Evolutionary conservation across 192 early-diverging fungal genomes (phyloP), one percentile per base, ranked within the genome.

Genomic region (Linnemannia elongata): DNA sequence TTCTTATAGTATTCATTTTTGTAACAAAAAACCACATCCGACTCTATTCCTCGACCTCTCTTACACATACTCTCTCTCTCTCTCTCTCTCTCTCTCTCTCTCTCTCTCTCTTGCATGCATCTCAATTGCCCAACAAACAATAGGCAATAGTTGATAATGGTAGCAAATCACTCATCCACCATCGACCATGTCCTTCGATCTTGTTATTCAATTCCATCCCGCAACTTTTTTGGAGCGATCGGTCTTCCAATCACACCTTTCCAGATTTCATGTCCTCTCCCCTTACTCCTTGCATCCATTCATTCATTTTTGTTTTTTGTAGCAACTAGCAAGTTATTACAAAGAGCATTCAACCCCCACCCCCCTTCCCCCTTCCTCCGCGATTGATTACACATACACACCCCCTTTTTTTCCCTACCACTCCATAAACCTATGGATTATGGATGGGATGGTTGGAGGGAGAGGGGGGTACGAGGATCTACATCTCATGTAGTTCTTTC

Each of bases 401-500:
- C 54, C 17, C 55, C 55, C 55, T 12, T 33, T 66, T 66, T 66
- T 4, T 33, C 5, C 20, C 49, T 22, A 18, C 12, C 13, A 33
- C 9, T 33, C 27, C 60, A 66, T 66, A 33, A 66, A 33, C 60
- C 9, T 13, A 35, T 66, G 60, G 55, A 9, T 60, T 13, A 35
- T 66, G 60, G 55, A 9, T 60, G 24, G n/a, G 55, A 60, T 33
- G 13, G 60, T 39, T 39, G n/a, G n/a, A 39, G 38, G 4, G 38
- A 4, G 38, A 4, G 12, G n/a, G 60, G 33, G 13, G 60, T 27
- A 33, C 27, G 49, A 66, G 13, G 12, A 33, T 33, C 60, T 66
- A 66, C 12, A 66, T 66, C 60, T 15, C 60, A 66, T 4, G 10
- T 63, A 63, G 73, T 60, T 85, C 87, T n/a, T 27, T 36, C 27